These are phyloP conservation scores for Podosphaera fusca DNA, from an alignment of 2,329 filamentous ascomycete genomes.

Conservation along the genomic window DNA sequence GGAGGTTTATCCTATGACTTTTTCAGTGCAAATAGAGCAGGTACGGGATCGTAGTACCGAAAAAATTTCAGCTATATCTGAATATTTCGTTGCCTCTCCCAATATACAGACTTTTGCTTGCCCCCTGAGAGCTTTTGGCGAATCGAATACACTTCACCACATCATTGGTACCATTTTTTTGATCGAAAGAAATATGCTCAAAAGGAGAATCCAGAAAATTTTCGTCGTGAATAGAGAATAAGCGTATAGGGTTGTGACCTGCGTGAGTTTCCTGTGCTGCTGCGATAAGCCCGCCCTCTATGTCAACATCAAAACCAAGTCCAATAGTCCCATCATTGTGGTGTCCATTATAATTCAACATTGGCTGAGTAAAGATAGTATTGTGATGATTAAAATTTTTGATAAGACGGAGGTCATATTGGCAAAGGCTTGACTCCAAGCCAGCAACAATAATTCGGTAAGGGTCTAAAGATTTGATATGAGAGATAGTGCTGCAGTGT, in stretches of 20 bases:
- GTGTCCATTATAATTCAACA: slow-evolving; percentile 27
- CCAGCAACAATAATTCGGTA: slow-evolving; percentile 31
- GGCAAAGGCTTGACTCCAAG: slow-evolving; percentile 23
- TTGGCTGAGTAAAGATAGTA: slow-evolving; percentile 13
- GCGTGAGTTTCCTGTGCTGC: slow-evolving; percentile 21
- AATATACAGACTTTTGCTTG: slow-evolving; percentile 9
- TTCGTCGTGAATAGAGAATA: slow-evolving; percentile 12
- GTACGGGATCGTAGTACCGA: no score
- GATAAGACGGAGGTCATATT: slow-evolving; percentile 32
- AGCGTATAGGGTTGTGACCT: slow-evolving; percentile 4
- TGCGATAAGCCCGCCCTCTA: slow-evolving; percentile 26
- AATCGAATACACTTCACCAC: slow-evolving; percentile 8
- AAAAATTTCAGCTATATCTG: neutral
- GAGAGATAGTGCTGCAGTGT: slow-evolving; percentile 22
- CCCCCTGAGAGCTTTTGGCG: slow-evolving; percentile 5
- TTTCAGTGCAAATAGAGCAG: no score
- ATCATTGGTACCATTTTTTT: neutral
- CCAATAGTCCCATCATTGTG: slow-evolving; percentile 24
- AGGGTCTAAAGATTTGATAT: slow-evolving; percentile 25
- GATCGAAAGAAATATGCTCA: neutral
- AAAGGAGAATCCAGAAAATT: slow-evolving; percentile 3
- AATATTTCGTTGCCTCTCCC: neutral
- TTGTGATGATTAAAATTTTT: slow-evolving; percentile 2
- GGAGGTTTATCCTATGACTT: no score
- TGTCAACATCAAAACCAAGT: slow-evolving; percentile 28